Percentiles rank a stretch among this genome's conserved stretches.
phyloP scores from a whole-genome alignment of 1,139 yeast genomes.

The Kluyveromyces sp. region DNA sequence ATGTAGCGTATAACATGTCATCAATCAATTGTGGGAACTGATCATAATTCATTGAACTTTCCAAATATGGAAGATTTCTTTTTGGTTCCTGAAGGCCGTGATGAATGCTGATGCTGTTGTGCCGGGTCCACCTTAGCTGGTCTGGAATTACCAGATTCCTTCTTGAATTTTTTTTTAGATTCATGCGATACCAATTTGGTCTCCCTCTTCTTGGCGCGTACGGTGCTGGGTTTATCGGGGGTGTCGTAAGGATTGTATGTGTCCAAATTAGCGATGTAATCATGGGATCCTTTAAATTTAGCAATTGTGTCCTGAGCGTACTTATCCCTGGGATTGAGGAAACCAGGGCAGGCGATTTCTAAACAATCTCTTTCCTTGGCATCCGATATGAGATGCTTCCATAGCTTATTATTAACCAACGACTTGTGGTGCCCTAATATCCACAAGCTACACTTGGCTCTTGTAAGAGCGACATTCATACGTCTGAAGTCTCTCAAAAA shows the following conservation, averaged over 20 bases:
- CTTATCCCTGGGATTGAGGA: conserved; percentile 22
- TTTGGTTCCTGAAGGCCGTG: conserved; percentile 20
- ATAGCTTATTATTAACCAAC: conserved; percentile 53
- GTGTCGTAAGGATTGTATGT: conserved; percentile 19
- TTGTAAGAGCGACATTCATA: conserved; percentile 92
- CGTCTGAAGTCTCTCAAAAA: conserved; percentile 84
- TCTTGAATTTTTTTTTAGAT: conserved; percentile 4
- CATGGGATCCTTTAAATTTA: conserved; percentile 11
- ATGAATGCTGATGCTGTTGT: not conserved
- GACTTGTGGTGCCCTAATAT: conserved; percentile 73
- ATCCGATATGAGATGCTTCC: conserved; percentile 61
- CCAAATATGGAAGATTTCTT: conserved; percentile 31
- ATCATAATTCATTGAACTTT: conserved; percentile 5
- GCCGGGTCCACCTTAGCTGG: conserved; percentile 7
- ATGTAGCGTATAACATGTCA: conserved; percentile 13
- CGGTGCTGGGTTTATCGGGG: conserved; percentile 1
- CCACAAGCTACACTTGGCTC: conserved; percentile 92
- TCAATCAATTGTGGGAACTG: conserved; percentile 9
- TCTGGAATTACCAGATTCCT: conserved; percentile 3
- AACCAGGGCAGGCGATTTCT: conserved; percentile 32
- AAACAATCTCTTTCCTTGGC: conserved; percentile 46
- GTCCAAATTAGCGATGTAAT: conserved; percentile 14
- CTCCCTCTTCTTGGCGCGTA: conserved; percentile 7
- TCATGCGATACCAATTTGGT: not conserved
- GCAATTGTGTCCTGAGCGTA: conserved; percentile 12